Evolutionary conservation across 2,329 filamentous ascomycete species (phyloP).

Genomic region (Parastagonospora nodorum): DNA sequence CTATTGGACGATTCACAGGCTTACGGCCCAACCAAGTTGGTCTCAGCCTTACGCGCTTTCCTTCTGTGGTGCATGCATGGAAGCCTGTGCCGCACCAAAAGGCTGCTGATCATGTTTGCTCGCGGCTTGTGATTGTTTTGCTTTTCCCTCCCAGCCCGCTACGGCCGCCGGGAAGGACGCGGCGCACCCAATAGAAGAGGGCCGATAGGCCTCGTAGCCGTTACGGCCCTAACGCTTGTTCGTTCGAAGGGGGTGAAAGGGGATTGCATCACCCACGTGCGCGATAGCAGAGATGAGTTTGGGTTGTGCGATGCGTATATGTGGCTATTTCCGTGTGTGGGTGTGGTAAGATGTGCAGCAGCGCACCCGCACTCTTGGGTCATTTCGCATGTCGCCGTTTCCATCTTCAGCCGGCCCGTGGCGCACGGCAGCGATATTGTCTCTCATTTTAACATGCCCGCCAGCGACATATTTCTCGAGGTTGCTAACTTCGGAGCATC

Average conservation of each 20-base stretch:
- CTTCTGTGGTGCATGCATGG: conserved; percentile 8
- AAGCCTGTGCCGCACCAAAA: conserved; percentile 9
- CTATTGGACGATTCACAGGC: conserved; percentile 10
- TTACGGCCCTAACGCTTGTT: not conserved
- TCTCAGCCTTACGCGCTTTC: conserved; percentile 14
- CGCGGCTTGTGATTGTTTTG: conserved; percentile 2
- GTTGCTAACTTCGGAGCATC: not conserved
- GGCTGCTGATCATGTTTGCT: not conserved
- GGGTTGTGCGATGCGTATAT: not conserved
- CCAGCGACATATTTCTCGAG: not conserved
- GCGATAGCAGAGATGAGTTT: conserved; percentile 2
- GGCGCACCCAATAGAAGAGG: conserved; percentile 2
- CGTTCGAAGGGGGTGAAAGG: not conserved
- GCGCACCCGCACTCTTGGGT: not conserved
- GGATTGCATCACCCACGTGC: not conserved
- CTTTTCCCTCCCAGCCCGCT: conserved; percentile 1
- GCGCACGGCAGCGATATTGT: not conserved
- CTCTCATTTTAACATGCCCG: not conserved
- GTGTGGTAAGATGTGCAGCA: not conserved
- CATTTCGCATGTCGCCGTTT: not conserved
- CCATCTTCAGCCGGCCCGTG: not conserved
- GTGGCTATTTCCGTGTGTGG: not conserved
- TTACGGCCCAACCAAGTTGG: not conserved
- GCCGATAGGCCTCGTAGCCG: conserved; percentile 3
- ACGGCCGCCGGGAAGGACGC: conserved; percentile 1